Evolutionary conservation across 257 asterid species (phyloP).

Genomic region (Solanum peruvianum): DNA sequence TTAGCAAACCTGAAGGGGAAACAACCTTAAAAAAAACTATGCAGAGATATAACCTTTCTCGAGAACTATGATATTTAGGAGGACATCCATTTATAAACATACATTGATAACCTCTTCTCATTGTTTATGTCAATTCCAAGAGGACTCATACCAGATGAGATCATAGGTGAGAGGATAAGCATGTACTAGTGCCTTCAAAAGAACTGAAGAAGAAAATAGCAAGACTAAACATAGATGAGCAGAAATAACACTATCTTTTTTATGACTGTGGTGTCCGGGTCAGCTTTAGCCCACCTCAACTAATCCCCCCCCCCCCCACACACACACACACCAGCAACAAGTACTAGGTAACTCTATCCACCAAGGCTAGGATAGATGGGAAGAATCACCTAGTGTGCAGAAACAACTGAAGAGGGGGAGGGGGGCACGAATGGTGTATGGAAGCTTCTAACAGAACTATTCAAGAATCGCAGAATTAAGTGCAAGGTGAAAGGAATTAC

Average conservation of each 20-base stretch:
- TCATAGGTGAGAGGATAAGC: not conserved
- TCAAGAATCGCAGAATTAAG: not conserved
- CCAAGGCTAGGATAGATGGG: too few relatives aligned
- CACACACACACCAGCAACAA: too few relatives aligned
- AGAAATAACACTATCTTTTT: not conserved
- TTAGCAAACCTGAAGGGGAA: not conserved
- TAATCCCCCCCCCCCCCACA: too few relatives aligned
- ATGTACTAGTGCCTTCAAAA: not conserved
- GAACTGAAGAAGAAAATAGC: not conserved
- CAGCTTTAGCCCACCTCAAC: too few relatives aligned
- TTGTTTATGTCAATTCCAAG: not conserved
- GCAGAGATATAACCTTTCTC: not conserved
- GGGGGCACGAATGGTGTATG: not conserved
- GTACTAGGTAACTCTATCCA: too few relatives aligned
- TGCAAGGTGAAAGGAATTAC: constrained; percentile 26
- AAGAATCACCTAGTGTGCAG: not conserved
- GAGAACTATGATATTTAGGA: not conserved
- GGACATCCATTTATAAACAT: not conserved
- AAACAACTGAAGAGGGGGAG: not conserved
- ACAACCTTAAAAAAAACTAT: not conserved
- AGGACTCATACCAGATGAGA: not conserved
- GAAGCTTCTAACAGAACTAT: not conserved
- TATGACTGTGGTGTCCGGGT: too few relatives aligned
- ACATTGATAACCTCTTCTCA: not conserved
- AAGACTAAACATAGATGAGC: not conserved